A percentile compares a stretch with the other conserved stretches of the same genome.
Conservation (phyloP, 1,284 basidiomycete genomes). For the Fomitopsis palustris region DNA sequence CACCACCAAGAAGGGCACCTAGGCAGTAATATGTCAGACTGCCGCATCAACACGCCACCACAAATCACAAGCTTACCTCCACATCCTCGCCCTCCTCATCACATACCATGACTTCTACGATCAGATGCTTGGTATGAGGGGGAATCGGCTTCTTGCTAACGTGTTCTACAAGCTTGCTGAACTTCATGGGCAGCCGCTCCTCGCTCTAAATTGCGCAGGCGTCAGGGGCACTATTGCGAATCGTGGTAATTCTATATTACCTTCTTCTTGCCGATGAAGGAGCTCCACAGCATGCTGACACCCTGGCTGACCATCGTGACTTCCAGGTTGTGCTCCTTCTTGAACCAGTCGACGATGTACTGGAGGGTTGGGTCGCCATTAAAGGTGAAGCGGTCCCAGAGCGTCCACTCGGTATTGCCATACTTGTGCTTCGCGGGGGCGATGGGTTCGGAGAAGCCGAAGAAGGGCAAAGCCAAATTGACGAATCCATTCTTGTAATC, state of each 20-base stretch:
- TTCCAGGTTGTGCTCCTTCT: conserved; percentile 82
- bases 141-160: conserved; percentile 93
- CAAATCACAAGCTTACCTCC: conserved; percentile 46
- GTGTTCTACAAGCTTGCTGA: conserved; percentile 88
- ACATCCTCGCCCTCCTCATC: conserved; percentile 90
- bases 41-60: neutral
- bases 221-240: conserved; percentile 2
- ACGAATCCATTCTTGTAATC: conserved; percentile 99
- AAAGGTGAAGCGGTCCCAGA: conserved; percentile 98
- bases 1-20: conserved; percentile 73
- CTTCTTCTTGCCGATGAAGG: conserved; percentile 91
- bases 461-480: conserved; percentile 97
- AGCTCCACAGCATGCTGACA: conserved; percentile 97
- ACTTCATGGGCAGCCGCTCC: conserved; percentile 85
- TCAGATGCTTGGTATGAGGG: conserved; percentile 75
- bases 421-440: conserved; percentile 91
- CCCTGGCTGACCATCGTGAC: conserved; percentile 96
- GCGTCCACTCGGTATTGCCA: conserved; percentile 88
- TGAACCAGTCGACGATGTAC: conserved; percentile 86
- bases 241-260: conserved; percentile 34
- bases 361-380: conserved; percentile 85
- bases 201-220: conserved; percentile 55
- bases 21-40: neutral
- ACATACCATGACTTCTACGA: conserved; percentile 93
- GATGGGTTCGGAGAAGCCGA: conserved; percentile 98